Percentiles rank a stretch among this genome's conserved stretches.
phyloP scores from a whole-genome alignment of 2,329 filamentous ascomycete species.

The Seiridium unicorne region DNA sequence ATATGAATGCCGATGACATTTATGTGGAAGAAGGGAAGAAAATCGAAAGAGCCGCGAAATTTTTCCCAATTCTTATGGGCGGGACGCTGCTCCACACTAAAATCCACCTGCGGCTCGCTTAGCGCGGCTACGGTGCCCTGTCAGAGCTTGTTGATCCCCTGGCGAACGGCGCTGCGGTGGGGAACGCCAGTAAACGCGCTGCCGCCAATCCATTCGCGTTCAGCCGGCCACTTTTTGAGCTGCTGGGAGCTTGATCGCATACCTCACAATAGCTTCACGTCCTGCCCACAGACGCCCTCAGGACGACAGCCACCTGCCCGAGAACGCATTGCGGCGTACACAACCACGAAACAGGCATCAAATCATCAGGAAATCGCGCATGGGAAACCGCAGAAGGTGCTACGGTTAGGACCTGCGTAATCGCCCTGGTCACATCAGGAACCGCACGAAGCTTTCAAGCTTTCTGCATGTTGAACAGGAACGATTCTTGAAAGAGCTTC shows the following conservation, averaged over 20 bases:
- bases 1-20: constrained; percentile 90
- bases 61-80: background rate
- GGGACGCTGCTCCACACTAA: background rate
- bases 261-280: background rate
- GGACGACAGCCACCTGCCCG: too few species aligned
- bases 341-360: too few species aligned
- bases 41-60: background rate
- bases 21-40: constrained; percentile 44
- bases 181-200: background rate
- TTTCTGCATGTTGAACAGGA: too few species aligned
- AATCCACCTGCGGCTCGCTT: background rate
- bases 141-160: background rate
- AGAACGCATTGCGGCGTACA: too few species aligned
- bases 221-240: constrained; percentile 4
- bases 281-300: background rate
- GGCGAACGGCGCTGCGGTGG: background rate
- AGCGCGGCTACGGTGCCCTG: constrained; percentile 6
- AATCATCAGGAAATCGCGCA: too few species aligned
- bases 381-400: too few species aligned
- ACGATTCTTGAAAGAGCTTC: too few species aligned
- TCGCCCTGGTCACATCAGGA: too few species aligned
- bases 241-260: constrained; percentile 1
- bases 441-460: too few species aligned
- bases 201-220: background rate
- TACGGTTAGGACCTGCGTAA: too few species aligned